Evolutionary conservation across 352 stramenopile genomes (phyloP).

Genomic region (Globisporangium orthogonon): DNA sequence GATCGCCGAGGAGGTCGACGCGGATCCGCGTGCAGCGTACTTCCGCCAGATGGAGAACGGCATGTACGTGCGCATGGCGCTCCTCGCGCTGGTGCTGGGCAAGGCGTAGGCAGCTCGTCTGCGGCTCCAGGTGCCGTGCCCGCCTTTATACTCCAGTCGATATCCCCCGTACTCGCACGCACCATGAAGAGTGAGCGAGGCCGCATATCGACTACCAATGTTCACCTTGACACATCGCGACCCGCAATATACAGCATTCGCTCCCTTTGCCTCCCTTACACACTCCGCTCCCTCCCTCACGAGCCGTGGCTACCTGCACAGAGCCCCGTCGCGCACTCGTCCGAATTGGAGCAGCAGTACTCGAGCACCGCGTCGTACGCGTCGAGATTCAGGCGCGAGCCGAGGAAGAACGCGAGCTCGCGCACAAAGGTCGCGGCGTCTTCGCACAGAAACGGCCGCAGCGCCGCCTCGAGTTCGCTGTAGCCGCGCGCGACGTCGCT

Average conservation of each 20-base stretch:
- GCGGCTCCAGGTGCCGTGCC: no score
- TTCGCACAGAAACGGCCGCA: slow-evolving; percentile 62
- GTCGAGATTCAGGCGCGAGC: slow-evolving; percentile 52
- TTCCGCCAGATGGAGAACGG: slow-evolving; percentile 98
- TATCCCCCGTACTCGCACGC: no score
- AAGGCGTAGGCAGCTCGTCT: slow-evolving; percentile 41
- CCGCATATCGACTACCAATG: background rate
- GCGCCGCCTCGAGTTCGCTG: slow-evolving; percentile 32
- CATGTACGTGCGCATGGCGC: slow-evolving; percentile 98
- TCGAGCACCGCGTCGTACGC: slow-evolving; percentile 60
- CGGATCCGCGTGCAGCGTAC: slow-evolving; percentile 94
- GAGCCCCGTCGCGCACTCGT: slow-evolving; percentile 31
- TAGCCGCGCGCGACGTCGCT: slow-evolving; percentile 32
- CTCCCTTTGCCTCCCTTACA: background rate
- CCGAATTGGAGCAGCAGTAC: slow-evolving; percentile 48
- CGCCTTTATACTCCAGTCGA: no score
- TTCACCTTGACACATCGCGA: background rate
- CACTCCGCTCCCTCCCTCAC: background rate
- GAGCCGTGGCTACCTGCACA: slow-evolving; percentile 14
- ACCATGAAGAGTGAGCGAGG: background rate
- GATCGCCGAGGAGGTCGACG: slow-evolving; percentile 95
- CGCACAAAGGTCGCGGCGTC: slow-evolving; percentile 49
- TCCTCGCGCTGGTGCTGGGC: slow-evolving; percentile 92
- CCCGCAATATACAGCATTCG: background rate
- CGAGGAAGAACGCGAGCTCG: slow-evolving; percentile 62